Evolutionary conservation across 306 rosid genomes (phyloP).

Genomic region (Fragaria nilgerrensis): DNA sequence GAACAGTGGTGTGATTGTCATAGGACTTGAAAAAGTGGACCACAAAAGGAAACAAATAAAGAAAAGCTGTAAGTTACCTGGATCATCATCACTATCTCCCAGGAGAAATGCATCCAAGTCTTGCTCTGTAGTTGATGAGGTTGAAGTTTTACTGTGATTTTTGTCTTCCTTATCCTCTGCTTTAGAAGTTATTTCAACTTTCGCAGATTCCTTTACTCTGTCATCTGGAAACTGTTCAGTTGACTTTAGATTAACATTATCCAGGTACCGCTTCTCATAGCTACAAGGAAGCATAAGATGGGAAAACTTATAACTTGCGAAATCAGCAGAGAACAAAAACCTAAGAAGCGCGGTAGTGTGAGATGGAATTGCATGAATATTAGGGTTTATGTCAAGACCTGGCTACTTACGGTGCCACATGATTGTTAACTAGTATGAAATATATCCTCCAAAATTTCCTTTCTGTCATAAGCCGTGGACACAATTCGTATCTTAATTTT

Average conservation of each 20-base stretch:
- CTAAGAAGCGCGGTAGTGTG: background rate
- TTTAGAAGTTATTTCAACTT: constrained; percentile 38
- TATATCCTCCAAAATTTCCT: constrained; percentile 81
- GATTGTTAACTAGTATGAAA: constrained; percentile 54
- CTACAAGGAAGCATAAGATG: constrained; percentile 36
- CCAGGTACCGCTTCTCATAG: constrained; percentile 57
- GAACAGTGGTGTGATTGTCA: background rate
- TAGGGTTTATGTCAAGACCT: background rate
- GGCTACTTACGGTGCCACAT: constrained; percentile 54
- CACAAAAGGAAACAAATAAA: background rate
- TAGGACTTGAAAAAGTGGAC: background rate
- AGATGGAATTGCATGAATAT: constrained; percentile 8
- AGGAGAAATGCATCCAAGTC: constrained; percentile 70
- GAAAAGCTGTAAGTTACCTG: constrained; percentile 35
- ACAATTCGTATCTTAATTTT: constrained; percentile 58
- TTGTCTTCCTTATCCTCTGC: constrained; percentile 37
- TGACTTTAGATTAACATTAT: constrained; percentile 39
- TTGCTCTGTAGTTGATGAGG: constrained; percentile 40
- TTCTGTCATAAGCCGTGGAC: constrained; percentile 73
- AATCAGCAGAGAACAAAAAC: constrained; percentile 18
- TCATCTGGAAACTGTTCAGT: constrained; percentile 38
- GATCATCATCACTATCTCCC: constrained; percentile 57
- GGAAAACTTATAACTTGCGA: constrained; percentile 6
- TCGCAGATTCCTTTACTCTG: constrained; percentile 29
- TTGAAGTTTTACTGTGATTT: constrained; percentile 32